phyloP scores from a whole-genome alignment of 805 yeast species.

The Ogataea trehaloabstinens region DNA sequence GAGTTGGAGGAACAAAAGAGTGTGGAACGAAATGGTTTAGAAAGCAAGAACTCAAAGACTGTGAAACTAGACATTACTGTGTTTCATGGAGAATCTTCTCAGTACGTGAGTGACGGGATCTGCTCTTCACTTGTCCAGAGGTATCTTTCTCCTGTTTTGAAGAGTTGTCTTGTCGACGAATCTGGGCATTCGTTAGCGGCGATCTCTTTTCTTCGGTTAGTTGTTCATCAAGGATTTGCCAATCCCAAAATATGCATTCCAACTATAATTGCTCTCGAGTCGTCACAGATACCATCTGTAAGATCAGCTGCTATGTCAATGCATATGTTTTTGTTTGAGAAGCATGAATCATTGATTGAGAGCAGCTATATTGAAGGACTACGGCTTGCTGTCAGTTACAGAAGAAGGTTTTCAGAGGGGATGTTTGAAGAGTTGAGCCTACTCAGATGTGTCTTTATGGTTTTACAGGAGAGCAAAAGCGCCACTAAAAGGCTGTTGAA shows the following conservation, averaged over 20 bases:
- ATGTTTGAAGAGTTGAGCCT: slow-evolving; percentile 32
- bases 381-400: slow-evolving; percentile 48
- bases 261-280: slow-evolving; percentile 66
- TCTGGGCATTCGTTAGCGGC: slow-evolving; percentile 47
- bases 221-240: slow-evolving; percentile 65
- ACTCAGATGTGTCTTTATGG: slow-evolving; percentile 39
- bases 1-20: slow-evolving; percentile 52
- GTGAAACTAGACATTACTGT: slow-evolving; percentile 43
- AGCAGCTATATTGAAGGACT: slow-evolving; percentile 64
- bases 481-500: slow-evolving; percentile 42
- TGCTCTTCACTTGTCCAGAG: slow-evolving; percentile 72
- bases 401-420: slow-evolving; percentile 27
- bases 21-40: slow-evolving; percentile 39
- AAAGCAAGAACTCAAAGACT: slow-evolving; percentile 34
- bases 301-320: slow-evolving; percentile 48
- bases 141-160: slow-evolving; percentile 48
- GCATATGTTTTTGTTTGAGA: slow-evolving; percentile 56
- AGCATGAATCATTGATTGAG: slow-evolving; percentile 71
- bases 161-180: slow-evolving; percentile 46
- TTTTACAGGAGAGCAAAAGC: slow-evolving; percentile 39
- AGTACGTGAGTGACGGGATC: slow-evolving; percentile 61
- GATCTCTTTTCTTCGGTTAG: slow-evolving; percentile 51
- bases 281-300: slow-evolving; percentile 45
- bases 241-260: slow-evolving; percentile 72
- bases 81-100: slow-evolving; percentile 52